phyloP scores from a whole-genome alignment of 768 basidiomycete genomes.

The Boletus edulis region DNA sequence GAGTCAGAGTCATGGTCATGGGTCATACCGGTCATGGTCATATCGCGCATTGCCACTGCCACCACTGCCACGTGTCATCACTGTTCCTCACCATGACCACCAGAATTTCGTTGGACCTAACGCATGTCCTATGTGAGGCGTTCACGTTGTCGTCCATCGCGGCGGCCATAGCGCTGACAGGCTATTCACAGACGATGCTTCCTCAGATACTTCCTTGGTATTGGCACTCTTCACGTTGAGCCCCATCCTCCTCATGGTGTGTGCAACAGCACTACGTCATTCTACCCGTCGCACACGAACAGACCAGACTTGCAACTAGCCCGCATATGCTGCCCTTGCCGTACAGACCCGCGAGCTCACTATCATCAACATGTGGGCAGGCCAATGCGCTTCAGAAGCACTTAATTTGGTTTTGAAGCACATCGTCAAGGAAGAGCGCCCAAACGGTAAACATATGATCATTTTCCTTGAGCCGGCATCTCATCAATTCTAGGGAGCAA shows the following conservation, averaged over 20 bases:
- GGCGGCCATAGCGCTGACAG: not conserved
- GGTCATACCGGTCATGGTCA: too few relatives aligned
- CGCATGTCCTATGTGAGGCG: slow-evolving; percentile 61
- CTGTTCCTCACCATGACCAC: not conserved
- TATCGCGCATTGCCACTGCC: too few relatives aligned
- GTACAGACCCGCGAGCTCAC: slow-evolving; percentile 75
- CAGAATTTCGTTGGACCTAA: slow-evolving; percentile 56
- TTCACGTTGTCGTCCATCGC: not conserved
- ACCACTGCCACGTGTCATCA: too few relatives aligned
- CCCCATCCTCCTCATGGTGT: slow-evolving; percentile 72
- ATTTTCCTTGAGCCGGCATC: not conserved
- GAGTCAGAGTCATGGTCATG: too few relatives aligned
- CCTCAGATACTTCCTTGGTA: slow-evolving; percentile 52
- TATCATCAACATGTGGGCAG: slow-evolving; percentile 82
- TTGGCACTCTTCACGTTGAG: slow-evolving; percentile 65
- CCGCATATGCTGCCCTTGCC: slow-evolving; percentile 74
- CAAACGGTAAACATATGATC: slow-evolving; percentile 46
- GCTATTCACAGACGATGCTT: slow-evolving; percentile 52
- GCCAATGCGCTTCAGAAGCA: slow-evolving; percentile 70
- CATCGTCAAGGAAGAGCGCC: slow-evolving; percentile 64
- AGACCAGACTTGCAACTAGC: slow-evolving; percentile 38
- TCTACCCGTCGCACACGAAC: not conserved
- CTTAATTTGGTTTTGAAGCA: slow-evolving; percentile 71
- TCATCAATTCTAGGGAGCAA: slow-evolving; percentile 8
- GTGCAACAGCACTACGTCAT: slow-evolving; percentile 1